Evolutionary conservation across 129 eudicot genomes (phyloP), one percentile per base, ranked within the genome.

Genomic region (Tanacetum coccineum): DNA sequence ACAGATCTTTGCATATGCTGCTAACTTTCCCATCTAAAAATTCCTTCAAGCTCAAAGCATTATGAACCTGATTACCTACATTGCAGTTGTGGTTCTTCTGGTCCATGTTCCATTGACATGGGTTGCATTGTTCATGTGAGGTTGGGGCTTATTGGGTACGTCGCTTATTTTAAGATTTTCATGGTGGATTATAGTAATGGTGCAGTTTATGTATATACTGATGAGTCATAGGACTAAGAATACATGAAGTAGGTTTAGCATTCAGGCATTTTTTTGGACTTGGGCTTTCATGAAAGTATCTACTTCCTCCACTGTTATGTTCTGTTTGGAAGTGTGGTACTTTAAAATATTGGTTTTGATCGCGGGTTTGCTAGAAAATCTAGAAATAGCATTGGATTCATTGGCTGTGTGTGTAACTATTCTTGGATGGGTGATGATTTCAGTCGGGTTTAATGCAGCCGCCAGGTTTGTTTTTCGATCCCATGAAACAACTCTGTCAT

Each of bases 21-120:
- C n/a, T n/a, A 82, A 82, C 64, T 82, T 82, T 46, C 87, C 87
- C 0, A 78, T 82, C 3, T 81, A 82, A 28, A 82, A 82, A 25
- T 82, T 82, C 74, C 58, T 82, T 13, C 87, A 82, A 50, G 75
- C 87, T 0, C 87, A 82, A 14, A 82, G 87, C 60, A 82, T 82
- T 9, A 80, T 82, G 0, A 68, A 71, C 77, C 87, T 83, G 0
- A 82, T 83, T 40, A 83, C 87, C 7, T 74, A 78, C 70, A 82
- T 78, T n/a, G 65, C 83, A 3, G 77, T n/a, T n/a, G n/a, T n/a
- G n/a, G n/a, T n/a, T n/a, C n/a, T n/a, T n/a, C n/a, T n/a, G n/a
- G n/a, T n/a, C n/a, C n/a, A n/a, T n/a, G n/a, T n/a, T n/a, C n/a
- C n/a, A n/a, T n/a, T n/a, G n/a, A n/a, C n/a, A n/a, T 82, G 74